These are phyloP conservation scores for Talaromyces proteolyticus DNA, from an alignment of 495 filamentous ascomycete genomes.

Conservation along the genomic window DNA sequence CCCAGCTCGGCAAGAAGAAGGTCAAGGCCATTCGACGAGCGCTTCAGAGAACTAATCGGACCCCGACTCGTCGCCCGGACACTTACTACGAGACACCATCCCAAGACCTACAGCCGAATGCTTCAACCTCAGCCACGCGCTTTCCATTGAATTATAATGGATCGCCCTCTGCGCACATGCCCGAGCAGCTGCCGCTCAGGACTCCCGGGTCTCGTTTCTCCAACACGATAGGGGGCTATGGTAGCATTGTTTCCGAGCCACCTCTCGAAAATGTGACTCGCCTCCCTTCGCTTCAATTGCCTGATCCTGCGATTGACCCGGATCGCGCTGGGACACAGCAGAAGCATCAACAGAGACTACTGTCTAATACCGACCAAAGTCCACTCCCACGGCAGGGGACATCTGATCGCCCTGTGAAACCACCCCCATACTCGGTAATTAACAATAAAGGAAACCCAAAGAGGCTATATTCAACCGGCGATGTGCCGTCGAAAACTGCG, in stretches of 20 bases:
- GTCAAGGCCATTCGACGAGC: conserved; percentile 75
- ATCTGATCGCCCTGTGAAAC: not conserved
- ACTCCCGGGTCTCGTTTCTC: conserved; percentile 34
- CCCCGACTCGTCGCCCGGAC: conserved; percentile 25
- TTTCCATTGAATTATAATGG: conserved; percentile 8
- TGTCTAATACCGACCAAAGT: not conserved
- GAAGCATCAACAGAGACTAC: conserved; percentile 3
- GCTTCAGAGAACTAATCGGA: conserved; percentile 52
- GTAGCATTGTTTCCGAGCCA: conserved; percentile 67
- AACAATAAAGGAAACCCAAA: not conserved
- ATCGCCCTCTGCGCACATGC: conserved; percentile 14
- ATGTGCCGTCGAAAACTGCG: conserved; percentile 14
- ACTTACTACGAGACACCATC: not conserved
- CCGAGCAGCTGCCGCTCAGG: conserved; percentile 33
- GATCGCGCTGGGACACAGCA: conserved; percentile 16
- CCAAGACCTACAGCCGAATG: not conserved
- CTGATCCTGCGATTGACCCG: conserved; percentile 64
- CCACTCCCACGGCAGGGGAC: not conserved
- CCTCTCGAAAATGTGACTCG: conserved; percentile 33
- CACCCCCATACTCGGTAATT: not conserved
- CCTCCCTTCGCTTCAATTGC: conserved; percentile 57
- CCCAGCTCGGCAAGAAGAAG: conserved; percentile 75
- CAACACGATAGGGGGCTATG: conserved; percentile 50
- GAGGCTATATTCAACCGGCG: not conserved
- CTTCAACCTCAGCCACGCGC: conserved; percentile 1